phyloP scores from a whole-genome alignment of 176 grass and related monocot genomes.

The Poa annua region DNA sequence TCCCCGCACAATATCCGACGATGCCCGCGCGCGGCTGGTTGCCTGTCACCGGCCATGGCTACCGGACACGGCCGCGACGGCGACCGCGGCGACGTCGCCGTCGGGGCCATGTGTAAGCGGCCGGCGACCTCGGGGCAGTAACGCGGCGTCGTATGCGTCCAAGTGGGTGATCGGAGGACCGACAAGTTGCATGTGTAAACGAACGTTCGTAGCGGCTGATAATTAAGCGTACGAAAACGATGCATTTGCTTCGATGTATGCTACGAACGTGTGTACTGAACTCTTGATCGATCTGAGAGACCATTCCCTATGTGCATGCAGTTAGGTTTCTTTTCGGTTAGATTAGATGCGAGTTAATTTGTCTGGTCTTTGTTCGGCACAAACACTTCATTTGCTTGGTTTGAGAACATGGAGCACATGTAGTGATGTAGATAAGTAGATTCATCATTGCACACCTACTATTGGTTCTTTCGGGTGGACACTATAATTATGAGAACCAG shows the following conservation, averaged over 20 bases:
- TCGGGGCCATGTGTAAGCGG: too few relatives aligned
- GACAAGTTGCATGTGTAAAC: not conserved
- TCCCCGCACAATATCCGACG: conserved; percentile 16
- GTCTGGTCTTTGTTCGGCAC: not conserved
- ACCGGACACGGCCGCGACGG: not conserved
- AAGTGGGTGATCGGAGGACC: not conserved
- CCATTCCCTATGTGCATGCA: not conserved
- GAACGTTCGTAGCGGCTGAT: not conserved
- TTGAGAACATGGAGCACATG: not conserved
- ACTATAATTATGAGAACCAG: too few relatives aligned
- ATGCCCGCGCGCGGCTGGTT: not conserved
- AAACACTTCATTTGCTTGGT: not conserved
- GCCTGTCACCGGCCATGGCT: not conserved
- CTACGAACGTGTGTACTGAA: too few relatives aligned
- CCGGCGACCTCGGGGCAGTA: not conserved
- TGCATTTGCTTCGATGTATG: not conserved
- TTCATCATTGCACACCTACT: too few relatives aligned
- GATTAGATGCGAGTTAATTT: not conserved
- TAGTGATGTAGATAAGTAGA: too few relatives aligned
- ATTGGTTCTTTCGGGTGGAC: too few relatives aligned
- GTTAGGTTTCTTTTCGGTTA: not conserved
- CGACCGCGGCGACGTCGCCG: not conserved
- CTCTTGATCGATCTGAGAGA: not conserved
- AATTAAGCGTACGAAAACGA: not conserved
- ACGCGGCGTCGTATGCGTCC: not conserved